Percentiles rank a stretch among this genome's conserved stretches.
These are phyloP conservation scores for Colletotrichum tamarilloi DNA, from an alignment of 2,329 filamentous ascomycete species.

Conservation along the genomic window DNA sequence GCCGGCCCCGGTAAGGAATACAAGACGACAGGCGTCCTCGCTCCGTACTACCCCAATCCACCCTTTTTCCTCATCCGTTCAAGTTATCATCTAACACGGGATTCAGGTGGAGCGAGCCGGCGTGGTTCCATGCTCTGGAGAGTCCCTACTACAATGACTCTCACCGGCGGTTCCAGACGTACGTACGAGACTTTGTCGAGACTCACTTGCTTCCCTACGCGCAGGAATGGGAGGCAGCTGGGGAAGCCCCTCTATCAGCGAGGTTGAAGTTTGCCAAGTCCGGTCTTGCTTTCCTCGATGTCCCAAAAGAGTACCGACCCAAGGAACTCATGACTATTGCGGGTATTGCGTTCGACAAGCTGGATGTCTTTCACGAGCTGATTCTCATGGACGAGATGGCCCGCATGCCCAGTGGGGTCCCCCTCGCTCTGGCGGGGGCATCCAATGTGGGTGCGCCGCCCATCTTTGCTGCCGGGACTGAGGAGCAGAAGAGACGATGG, in stretches of 20 bases:
- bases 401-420: slow-evolving; percentile 66
- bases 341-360: slow-evolving; percentile 54
- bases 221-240: slow-evolving; percentile 72
- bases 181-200: slow-evolving; percentile 69
- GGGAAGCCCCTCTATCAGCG: slow-evolving; percentile 58
- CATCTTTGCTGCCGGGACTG: slow-evolving; percentile 70
- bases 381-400: slow-evolving; percentile 66
- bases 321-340: slow-evolving; percentile 48
- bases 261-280: slow-evolving; percentile 50
- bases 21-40: slow-evolving; percentile 1
- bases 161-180: slow-evolving; percentile 68
- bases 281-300: slow-evolving; percentile 50
- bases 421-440: slow-evolving; percentile 67
- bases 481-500: slow-evolving; percentile 68
- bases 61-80: neutral
- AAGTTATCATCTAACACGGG: neutral
- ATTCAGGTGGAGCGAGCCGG: slow-evolving; percentile 39
- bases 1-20: neutral
- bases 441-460: slow-evolving; percentile 73
- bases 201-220: slow-evolving; percentile 66
- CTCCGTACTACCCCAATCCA: slow-evolving; percentile 8
- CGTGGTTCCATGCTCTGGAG: slow-evolving; percentile 42
- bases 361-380: slow-evolving; percentile 68
- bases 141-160: slow-evolving; percentile 72
- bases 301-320: slow-evolving; percentile 47